A percentile compares a stretch with the other conserved stretches of the same genome.
phyloP scores from a whole-genome alignment of 768 basidiomycete species.

The Boletus bicolor region DNA sequence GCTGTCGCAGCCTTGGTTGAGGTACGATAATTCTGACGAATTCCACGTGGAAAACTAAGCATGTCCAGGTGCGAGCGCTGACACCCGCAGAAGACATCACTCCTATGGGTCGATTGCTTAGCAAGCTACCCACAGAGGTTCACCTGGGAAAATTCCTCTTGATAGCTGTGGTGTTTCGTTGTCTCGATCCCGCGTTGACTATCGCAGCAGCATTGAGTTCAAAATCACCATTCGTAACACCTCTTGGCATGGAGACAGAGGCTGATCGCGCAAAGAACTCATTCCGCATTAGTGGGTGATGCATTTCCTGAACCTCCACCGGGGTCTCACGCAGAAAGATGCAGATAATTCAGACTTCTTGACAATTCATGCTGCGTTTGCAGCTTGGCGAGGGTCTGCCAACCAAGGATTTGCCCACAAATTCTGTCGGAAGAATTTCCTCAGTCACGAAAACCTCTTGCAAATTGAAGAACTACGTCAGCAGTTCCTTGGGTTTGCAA shows the following conservation, averaged over 20 bases:
- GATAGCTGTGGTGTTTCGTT: constrained; percentile 78
- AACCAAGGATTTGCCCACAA: constrained; percentile 61
- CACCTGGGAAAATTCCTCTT: constrained; percentile 93
- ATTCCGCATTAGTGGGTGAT: constrained; percentile 67
- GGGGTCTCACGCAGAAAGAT: constrained; percentile 1
- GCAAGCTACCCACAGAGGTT: constrained; percentile 92
- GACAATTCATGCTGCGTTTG: constrained; percentile 87
- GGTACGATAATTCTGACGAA: constrained; percentile 36
- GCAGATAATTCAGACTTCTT: constrained; percentile 93
- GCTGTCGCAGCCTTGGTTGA: constrained; percentile 91
- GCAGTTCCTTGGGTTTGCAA: constrained; percentile 69
- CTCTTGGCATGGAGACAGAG: constrained; percentile 82
- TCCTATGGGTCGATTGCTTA: constrained; percentile 85
- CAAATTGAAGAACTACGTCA: constrained; percentile 96
- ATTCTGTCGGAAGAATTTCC: constrained; percentile 76
- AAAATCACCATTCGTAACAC: constrained; percentile 90
- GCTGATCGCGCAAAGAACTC: constrained; percentile 79
- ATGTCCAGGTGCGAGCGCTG: constrained; percentile 72
- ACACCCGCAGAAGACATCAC: constrained; percentile 89
- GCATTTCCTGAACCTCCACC: not conserved
- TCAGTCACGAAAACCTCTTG: constrained; percentile 90
- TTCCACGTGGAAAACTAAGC: not conserved
- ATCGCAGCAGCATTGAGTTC: constrained; percentile 91
- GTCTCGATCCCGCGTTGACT: constrained; percentile 94
- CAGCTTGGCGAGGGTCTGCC: constrained; percentile 75